A percentile compares a stretch with the other conserved stretches of the same genome.
These are phyloP conservation scores for Zelonia costaricensis DNA, from an alignment of 208 protist genomes.

Conservation along the genomic window DNA sequence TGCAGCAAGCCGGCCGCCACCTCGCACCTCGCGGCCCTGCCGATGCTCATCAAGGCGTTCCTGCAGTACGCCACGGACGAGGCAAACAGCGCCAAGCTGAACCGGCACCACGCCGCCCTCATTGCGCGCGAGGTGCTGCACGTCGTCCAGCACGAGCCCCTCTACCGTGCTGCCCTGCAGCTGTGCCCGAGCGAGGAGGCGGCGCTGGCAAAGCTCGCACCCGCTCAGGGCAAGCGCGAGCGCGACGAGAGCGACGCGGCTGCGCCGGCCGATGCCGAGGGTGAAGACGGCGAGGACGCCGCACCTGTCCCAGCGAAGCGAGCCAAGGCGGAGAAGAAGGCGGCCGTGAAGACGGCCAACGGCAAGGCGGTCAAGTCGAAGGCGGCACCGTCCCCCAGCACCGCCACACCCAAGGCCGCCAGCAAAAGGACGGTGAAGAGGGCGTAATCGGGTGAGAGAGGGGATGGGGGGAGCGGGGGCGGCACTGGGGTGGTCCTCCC, in stretches of 20 bases:
- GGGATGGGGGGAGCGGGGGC: too few relatives aligned
- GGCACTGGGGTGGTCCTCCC: too few relatives aligned
- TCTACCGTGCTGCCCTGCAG: constrained; percentile 61
- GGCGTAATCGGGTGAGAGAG: too few relatives aligned
- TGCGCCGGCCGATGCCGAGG: background rate
- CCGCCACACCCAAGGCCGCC: too few relatives aligned
- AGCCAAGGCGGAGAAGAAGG: constrained; percentile 16
- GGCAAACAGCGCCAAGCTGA: constrained; percentile 43
- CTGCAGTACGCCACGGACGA: constrained; percentile 36
- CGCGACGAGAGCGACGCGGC: constrained; percentile 14
- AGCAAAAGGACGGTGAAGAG: background rate
- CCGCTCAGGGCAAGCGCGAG: constrained; percentile 51
- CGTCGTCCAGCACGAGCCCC: constrained; percentile 43
- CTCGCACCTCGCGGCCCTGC: constrained; percentile 72
- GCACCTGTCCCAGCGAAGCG: constrained; percentile 1
- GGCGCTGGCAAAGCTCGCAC: constrained; percentile 44
- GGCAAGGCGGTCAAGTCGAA: constrained; percentile 2
- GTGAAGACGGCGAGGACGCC: background rate
- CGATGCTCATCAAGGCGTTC: constrained; percentile 61
- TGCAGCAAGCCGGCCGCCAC: constrained; percentile 76
- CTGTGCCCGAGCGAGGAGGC: constrained; percentile 43
- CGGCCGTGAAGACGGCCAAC: background rate
- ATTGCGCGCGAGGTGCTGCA: constrained; percentile 81
- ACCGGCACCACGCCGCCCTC: constrained; percentile 64
- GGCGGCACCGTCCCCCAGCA: background rate